Evolutionary conservation across 2,329 filamentous ascomycete species (phyloP).

Genomic region (Penicillium sp.): DNA sequence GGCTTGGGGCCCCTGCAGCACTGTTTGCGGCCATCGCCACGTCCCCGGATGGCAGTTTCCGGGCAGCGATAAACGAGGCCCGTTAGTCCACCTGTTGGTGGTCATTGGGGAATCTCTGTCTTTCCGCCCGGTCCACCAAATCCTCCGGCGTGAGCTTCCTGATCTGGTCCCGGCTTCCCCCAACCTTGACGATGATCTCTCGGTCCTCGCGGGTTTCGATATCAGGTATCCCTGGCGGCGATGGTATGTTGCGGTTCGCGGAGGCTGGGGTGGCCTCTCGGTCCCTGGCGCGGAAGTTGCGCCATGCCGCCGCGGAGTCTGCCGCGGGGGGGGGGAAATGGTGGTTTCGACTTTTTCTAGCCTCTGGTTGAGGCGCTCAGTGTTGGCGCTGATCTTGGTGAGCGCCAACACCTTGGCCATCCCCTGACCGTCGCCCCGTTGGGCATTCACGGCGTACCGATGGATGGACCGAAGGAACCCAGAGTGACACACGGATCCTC

Average conservation of each 20-base stretch:
- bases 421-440: constrained; percentile 14
- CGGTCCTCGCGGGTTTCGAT: not conserved
- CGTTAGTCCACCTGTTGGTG: too few relatives aligned
- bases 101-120: not conserved
- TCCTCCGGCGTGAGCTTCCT: not conserved
- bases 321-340: not conserved
- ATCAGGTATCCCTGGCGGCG: not conserved
- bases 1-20: too few relatives aligned
- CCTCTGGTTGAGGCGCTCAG: constrained; percentile 13
- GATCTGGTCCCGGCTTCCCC: not conserved
- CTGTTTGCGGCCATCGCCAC: too few relatives aligned
- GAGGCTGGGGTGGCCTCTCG: constrained; percentile 1
- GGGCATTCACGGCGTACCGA: constrained; percentile 14
- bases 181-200: not conserved
- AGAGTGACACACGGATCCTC: not conserved
- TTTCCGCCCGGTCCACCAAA: not conserved
- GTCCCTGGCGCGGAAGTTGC: constrained; percentile 1
- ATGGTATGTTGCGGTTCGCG: not conserved
- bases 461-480: constrained; percentile 3
- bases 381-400: constrained; percentile 16
- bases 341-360: constrained; percentile 12
- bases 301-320: constrained; percentile 1
- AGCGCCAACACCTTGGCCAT: constrained; percentile 13
- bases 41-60: too few relatives aligned
- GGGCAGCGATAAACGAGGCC: too few relatives aligned